These are phyloP conservation scores for Hsuehochloa calcarea DNA, from an alignment of 176 grass and related monocot genomes.

Conservation along the genomic window DNA sequence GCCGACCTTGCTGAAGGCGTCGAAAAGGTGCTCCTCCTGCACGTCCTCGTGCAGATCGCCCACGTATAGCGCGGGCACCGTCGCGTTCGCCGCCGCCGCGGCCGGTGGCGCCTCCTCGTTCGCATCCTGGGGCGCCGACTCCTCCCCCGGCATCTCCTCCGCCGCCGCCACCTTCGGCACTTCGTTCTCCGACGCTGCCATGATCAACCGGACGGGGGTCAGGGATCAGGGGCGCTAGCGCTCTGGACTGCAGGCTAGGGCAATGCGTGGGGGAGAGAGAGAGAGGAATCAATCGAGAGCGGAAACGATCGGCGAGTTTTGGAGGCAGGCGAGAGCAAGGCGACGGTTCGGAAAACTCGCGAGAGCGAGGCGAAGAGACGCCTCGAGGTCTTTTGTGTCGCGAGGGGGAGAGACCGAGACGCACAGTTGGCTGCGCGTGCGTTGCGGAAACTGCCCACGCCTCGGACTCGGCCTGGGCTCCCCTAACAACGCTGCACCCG, in stretches of 20 bases:
- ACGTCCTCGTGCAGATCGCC: slow-evolving; percentile 58
- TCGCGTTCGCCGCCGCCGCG: background rate
- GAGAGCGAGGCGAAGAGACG: slow-evolving; percentile 13
- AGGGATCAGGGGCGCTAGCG: background rate
- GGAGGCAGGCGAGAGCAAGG: background rate
- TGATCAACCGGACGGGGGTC: background rate
- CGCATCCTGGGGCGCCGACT: background rate
- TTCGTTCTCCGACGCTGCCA: slow-evolving; percentile 20
- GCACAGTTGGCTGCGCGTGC: background rate
- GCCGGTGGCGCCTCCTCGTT: background rate
- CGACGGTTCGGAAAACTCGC: background rate
- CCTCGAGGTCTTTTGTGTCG: slow-evolving; percentile 9
- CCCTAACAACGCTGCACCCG: background rate
- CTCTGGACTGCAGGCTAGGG: background rate
- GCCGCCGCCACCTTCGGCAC: background rate
- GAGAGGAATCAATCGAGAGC: background rate
- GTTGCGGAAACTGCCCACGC: slow-evolving; percentile 29
- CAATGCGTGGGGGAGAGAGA: background rate
- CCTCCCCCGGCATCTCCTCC: background rate
- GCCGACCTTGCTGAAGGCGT: slow-evolving; percentile 50
- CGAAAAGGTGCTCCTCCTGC: slow-evolving; percentile 45
- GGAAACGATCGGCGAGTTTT: background rate
- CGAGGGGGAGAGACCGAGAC: background rate
- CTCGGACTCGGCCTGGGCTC: background rate
- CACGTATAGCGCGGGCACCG: slow-evolving; percentile 58